Percentiles rank a stretch among this genome's conserved stretches.
phyloP scores from a whole-genome alignment of 2,329 filamentous ascomycete genomes.

The Cladorrhinum sp. region DNA sequence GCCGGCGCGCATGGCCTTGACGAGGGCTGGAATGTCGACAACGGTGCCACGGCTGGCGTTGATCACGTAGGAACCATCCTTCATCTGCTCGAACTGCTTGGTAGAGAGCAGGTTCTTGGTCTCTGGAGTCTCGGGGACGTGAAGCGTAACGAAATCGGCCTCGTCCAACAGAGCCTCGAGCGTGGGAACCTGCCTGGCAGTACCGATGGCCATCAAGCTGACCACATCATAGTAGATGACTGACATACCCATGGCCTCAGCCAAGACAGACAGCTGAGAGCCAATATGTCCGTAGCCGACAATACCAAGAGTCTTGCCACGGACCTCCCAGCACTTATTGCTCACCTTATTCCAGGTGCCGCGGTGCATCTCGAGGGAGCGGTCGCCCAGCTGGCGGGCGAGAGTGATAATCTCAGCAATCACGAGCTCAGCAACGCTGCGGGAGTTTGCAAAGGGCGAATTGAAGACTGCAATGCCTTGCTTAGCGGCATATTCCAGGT shows the following conservation, averaged over 20 bases:
- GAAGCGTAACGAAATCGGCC: conserved; percentile 89
- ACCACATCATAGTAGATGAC: conserved; percentile 97
- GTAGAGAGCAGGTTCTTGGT: conserved; percentile 90
- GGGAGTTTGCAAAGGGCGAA: conserved; percentile 96
- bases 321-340: conserved; percentile 94
- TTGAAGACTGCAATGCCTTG: conserved; percentile 97
- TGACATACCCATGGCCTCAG: conserved; percentile 96
- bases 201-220: conserved; percentile 91
- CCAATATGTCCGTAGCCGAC: conserved; percentile 98
- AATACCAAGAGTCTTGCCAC: conserved; percentile 94
- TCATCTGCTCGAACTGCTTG: conserved; percentile 81
- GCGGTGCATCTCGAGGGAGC: conserved; percentile 88
- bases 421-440: conserved; percentile 92
- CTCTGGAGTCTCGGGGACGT: conserved; percentile 90
- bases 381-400: conserved; percentile 87
- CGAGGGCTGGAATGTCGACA: conserved; percentile 87
- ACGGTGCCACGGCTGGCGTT: conserved; percentile 94
- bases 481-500: conserved; percentile 76
- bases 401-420: conserved; percentile 91
- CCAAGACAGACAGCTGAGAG: conserved; percentile 89
- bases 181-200: conserved; percentile 75
- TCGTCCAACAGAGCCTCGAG: conserved; percentile 72
- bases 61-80: conserved; percentile 87
- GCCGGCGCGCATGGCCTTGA: conserved; percentile 79
- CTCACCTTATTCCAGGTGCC: conserved; percentile 99